These are phyloP conservation scores for Cladosporium phlei DNA, from an alignment of 2,329 filamentous ascomycete genomes.

Conservation along the genomic window DNA sequence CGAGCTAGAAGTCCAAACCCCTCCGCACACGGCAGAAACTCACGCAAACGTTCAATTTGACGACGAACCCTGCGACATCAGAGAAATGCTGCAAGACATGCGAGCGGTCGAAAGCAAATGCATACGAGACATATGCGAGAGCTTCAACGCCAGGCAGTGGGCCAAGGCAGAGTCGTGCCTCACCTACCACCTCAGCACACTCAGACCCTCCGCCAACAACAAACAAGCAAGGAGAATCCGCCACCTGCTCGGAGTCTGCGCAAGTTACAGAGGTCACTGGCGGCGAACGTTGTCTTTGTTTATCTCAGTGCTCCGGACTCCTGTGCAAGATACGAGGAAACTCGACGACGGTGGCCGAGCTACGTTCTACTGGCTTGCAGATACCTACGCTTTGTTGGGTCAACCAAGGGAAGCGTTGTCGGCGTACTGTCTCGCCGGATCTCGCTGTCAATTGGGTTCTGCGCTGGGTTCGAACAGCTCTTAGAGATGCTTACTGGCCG, in stretches of 20 bases:
- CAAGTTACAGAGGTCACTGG: constrained; percentile 21
- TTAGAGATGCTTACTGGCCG: background rate
- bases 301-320: constrained; percentile 17
- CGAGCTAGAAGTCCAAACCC: too few relatives aligned
- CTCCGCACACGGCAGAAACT: too few relatives aligned
- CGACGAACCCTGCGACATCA: too few relatives aligned
- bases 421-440: constrained; percentile 21
- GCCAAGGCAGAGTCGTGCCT: constrained; percentile 4
- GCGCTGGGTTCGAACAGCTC: too few relatives aligned
- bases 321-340: constrained; percentile 13
- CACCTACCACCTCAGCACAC: background rate
- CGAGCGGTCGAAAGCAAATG: too few relatives aligned
- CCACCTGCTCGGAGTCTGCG: constrained; percentile 22
- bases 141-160: constrained; percentile 6
- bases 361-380: constrained; percentile 26
- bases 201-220: background rate
- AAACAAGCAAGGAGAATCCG: constrained; percentile 13
- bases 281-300: constrained; percentile 19
- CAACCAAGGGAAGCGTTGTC: constrained; percentile 21
- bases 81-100: too few relatives aligned
- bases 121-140: background rate
- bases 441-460: background rate
- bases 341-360: constrained; percentile 24
- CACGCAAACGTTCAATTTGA: too few relatives aligned
- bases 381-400: constrained; percentile 21